These are phyloP conservation scores for Eimeria sp. DNA, from an alignment of 169 alveolate genomes.

Conservation along the genomic window DNA sequence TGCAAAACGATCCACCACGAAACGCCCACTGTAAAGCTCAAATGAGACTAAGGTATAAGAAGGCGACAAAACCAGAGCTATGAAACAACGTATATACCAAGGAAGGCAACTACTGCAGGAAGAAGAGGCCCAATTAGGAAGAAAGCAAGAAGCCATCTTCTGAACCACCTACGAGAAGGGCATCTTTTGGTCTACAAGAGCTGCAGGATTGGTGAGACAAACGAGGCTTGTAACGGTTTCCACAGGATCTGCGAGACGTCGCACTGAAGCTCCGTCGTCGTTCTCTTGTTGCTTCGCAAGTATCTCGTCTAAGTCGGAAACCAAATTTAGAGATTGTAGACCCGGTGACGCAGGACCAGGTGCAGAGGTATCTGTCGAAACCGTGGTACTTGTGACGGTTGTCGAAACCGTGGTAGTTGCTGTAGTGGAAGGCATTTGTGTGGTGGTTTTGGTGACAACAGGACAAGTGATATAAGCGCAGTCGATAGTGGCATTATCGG, in stretches of 20 bases:
- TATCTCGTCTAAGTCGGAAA: too few relatives aligned
- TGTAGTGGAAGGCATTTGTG: background rate
- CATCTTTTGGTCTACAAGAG: background rate
- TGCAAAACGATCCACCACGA: background rate
- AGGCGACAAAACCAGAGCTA: background rate
- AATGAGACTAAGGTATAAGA: background rate
- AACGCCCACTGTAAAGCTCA: background rate
- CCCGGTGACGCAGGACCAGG: too few relatives aligned
- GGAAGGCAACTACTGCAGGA: background rate
- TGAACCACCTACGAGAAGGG: background rate
- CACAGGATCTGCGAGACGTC: background rate
- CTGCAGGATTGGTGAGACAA: constrained; percentile 27
- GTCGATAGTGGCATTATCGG: background rate
- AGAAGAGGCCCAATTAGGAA: too few relatives aligned
- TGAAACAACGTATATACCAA: background rate
- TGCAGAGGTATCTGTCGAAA: too few relatives aligned
- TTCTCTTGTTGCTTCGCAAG: too few relatives aligned
- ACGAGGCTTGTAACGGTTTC: background rate
- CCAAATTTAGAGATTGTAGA: too few relatives aligned
- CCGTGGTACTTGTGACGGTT: too few relatives aligned
- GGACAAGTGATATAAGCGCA: constrained; percentile 31
- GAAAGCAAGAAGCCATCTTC: background rate
- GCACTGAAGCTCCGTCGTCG: background rate
- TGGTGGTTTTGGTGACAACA: background rate
- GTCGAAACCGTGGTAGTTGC: background rate